phyloP scores from a whole-genome alignment of 2,329 filamentous ascomycete species.

The Ceratocystis variospora region DNA sequence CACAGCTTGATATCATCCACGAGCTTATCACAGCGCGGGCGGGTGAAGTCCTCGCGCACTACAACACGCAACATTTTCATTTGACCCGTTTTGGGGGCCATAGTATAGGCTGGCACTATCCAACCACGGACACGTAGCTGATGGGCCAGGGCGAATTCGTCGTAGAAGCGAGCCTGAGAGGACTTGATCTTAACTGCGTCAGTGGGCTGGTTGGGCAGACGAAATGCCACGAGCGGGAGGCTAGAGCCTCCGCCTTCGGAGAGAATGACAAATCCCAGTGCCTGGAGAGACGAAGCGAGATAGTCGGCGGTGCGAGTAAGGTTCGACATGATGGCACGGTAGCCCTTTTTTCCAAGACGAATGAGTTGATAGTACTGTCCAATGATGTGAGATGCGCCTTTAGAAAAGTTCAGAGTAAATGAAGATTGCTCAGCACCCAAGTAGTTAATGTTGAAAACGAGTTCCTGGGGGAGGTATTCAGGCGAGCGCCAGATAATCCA shows the following conservation, averaged over 20 bases:
- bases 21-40: conserved; percentile 65
- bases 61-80: conserved; percentile 89
- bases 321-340: conserved; percentile 87
- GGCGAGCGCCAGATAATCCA: conserved; percentile 84
- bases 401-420: conserved; percentile 95
- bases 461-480: conserved; percentile 73
- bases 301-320: conserved; percentile 83
- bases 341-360: conserved; percentile 82
- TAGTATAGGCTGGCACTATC: conserved; percentile 93
- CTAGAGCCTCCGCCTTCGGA: conserved; percentile 64
- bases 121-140: conserved; percentile 76
- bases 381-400: conserved; percentile 86
- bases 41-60: conserved; percentile 81
- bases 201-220: conserved; percentile 47
- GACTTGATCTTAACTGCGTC: conserved; percentile 17
- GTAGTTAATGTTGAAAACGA: conserved; percentile 99
- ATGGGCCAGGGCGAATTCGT: conserved; percentile 70
- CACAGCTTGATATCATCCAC: conserved; percentile 68
- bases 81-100: conserved; percentile 73
- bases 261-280: conserved; percentile 77
- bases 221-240: conserved; percentile 81
- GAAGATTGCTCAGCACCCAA: conserved; percentile 88
- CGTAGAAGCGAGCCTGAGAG: conserved; percentile 45
- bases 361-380: conserved; percentile 97
- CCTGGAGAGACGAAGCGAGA: conserved; percentile 56